These are phyloP conservation scores for Ichthyophthirius multifiliis DNA, from an alignment of 169 alveolate genomes.

Conservation along the genomic window DNA sequence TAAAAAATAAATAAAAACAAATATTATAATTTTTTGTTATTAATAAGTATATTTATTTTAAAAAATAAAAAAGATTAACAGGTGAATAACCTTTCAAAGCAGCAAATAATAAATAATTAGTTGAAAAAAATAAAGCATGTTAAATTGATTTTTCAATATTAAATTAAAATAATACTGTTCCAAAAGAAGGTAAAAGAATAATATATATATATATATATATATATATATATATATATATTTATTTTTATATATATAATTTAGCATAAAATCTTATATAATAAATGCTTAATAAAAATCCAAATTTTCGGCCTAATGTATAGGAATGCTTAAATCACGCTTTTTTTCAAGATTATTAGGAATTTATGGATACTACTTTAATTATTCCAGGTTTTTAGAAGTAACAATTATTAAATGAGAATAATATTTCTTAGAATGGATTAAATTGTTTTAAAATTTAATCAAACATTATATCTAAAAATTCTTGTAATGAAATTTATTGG, in stretches of 20 bases:
- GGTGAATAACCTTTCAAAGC: neutral
- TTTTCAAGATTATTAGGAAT: neutral
- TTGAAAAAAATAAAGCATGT: neutral
- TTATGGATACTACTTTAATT: neutral
- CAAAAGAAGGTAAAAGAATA: neutral
- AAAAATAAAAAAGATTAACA: neutral
- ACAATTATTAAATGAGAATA: neutral
- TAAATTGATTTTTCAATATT: neutral
- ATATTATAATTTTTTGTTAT: no score
- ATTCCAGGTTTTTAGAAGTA: neutral
- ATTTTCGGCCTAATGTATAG: neutral
- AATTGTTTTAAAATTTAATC: neutral
- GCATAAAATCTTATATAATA: neutral
- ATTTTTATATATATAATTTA: neutral
- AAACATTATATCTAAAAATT: neutral
- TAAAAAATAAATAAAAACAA: neutral
- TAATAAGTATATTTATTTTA: no score
- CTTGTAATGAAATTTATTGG: conserved; percentile 1
- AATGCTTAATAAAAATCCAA: neutral
- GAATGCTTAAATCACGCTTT: neutral
- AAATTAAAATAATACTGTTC: neutral
- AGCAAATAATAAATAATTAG: neutral
- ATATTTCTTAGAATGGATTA: neutral
- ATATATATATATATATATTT: neutral
- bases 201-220: no score